A percentile compares a stretch with the other conserved stretches of the same genome.
These are phyloP conservation scores for Daedaleopsis nitida DNA, from an alignment of 768 basidiomycete species.

Conservation along the genomic window DNA sequence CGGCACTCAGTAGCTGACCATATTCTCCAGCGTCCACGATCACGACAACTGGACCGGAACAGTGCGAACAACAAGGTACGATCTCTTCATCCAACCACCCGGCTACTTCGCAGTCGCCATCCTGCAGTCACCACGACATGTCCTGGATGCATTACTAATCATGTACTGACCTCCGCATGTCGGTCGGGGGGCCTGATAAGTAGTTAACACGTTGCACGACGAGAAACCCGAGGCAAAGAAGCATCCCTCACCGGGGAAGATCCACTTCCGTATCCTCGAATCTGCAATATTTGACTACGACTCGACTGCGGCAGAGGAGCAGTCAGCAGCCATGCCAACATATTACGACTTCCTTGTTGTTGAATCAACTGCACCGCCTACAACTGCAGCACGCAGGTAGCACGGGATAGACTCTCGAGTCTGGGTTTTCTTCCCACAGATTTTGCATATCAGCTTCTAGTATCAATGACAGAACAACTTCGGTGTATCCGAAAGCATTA, in stretches of 20 bases:
- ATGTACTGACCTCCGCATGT: too few species aligned
- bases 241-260: neutral
- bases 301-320: neutral
- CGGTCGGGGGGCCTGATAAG: too few species aligned
- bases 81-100: neutral
- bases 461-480: neutral
- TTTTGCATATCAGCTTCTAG: neutral
- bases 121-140: neutral
- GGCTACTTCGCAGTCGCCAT: neutral
- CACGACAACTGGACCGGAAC: neutral
- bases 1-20: neutral
- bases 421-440: neutral
- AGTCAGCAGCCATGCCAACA: constrained; percentile 3
- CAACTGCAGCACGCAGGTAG: neutral
- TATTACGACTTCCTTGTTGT: neutral
- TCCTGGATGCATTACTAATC: too few species aligned
- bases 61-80: neutral
- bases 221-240: neutral
- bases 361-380: neutral
- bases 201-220: neutral
- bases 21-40: neutral
- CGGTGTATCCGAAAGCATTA: too few species aligned
- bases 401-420: neutral
- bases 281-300: neutral
- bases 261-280: neutral